Conservation (phyloP, 192 early-diverging fungal genomes). For the Geranomyces variabilis region DNA sequence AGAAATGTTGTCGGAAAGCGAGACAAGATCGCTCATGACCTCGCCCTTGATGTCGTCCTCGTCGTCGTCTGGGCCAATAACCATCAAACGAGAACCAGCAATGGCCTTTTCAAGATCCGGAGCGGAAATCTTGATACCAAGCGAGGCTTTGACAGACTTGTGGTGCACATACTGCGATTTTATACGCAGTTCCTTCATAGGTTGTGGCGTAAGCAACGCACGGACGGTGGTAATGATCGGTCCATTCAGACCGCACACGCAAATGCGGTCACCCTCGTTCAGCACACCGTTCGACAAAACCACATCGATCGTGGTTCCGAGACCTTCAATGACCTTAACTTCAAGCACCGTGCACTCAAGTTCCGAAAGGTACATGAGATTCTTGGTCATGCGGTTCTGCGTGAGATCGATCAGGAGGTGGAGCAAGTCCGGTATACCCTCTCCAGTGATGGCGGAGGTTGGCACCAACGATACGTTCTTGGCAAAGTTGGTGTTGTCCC, state of each 20-base stretch:
- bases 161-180: slow-evolving; percentile 96
- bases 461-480: slow-evolving; percentile 96
- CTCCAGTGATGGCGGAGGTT: slow-evolving; percentile 96
- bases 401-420: slow-evolving; percentile 88
- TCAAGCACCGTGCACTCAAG: slow-evolving; percentile 97
- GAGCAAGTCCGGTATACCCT: slow-evolving; percentile 98
- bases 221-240: slow-evolving; percentile 92
- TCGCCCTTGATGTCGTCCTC: slow-evolving; percentile 93
- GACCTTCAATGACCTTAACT: slow-evolving; percentile 98
- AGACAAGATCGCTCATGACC: slow-evolving; percentile 88
- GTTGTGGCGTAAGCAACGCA: slow-evolving; percentile 98
- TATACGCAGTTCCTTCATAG: slow-evolving; percentile 93
- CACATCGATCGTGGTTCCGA: slow-evolving; percentile 97
- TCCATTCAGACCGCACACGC: slow-evolving; percentile 92
- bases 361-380: slow-evolving; percentile 95
- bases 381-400: slow-evolving; percentile 91
- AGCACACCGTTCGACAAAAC: slow-evolving; percentile 89
- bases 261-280: slow-evolving; percentile 94
- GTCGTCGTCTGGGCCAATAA: slow-evolving; percentile 93
- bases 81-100: slow-evolving; percentile 93
- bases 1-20: slow-evolving; percentile 73
- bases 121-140: slow-evolving; percentile 95
- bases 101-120: slow-evolving; percentile 94
- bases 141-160: slow-evolving; percentile 93
- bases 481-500: slow-evolving; percentile 93